Base-by-base conservation (phyloP, 2,329 filamentous ascomycete genomes). In the Teratosphaeria gauchensis region DNA sequence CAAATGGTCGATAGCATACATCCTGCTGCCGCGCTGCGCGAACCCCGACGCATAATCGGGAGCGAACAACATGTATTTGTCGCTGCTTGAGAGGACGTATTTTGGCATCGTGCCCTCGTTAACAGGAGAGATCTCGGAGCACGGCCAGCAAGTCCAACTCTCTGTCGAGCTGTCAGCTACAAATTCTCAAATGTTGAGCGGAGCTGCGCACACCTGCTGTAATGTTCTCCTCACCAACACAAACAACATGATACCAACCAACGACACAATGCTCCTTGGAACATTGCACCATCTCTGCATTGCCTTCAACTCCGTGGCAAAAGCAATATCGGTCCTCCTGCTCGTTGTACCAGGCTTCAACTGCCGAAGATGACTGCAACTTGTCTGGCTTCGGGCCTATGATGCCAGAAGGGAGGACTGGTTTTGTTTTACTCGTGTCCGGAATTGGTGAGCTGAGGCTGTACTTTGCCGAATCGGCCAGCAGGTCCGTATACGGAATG, bases 391-490 rank as follows among this genome's bases (percentile, higher is more conserved):
- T 28, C 12, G 57, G 53, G 7, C 48, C 53, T 21, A 30, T 11
- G 9, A 53, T 51, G 6, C 21, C 28, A 35, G 21, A 48, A n/a
- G 42, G n/a, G n/a, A 48, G n/a, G 7, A 21, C 42, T 48, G n/a
- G 42, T 21, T 48, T 6, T 16, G 42, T 21, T 16, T 48, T 48
- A 14, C 32, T 53, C n/a, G 28, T 51, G 46, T 33, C 48, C 11
- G 35, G 12, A 14, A 33, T 24, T 32, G 11, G 51, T 46, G 19
- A 48, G 32, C 46, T 31, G 21, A 33, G 38, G 53, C 21, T 32
- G 54, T 59, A 56, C 53, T 48, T 59, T 4, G 42, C 53, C 14
- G 42, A 21, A 16, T 59, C 55, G 3, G 54, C 54, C 4, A 59
- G 51, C 11, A 53, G 55, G 38, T 57, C 55, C 1, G 55, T 59